phyloP scores from a whole-genome alignment of 2,329 filamentous ascomycete species.

The Sporothrix variecibatus region DNA sequence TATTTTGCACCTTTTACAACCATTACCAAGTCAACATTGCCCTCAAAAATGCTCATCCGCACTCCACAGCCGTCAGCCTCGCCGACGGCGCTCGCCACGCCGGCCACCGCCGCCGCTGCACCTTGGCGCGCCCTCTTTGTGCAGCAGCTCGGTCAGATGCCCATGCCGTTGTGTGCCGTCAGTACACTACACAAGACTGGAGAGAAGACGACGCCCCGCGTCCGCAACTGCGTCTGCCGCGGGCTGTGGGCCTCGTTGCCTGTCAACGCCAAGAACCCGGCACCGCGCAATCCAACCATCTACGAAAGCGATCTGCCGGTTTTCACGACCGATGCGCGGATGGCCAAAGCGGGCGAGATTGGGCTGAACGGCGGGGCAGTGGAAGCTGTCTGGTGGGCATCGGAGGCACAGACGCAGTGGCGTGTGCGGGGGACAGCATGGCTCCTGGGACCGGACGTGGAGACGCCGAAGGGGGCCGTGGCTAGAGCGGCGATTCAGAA shows the following conservation, averaged over 20 bases:
- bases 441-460: conserved; percentile 68
- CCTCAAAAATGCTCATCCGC: conserved; percentile 24
- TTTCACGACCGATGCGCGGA: conserved; percentile 85
- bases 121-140: conserved; percentile 58
- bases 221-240: conserved; percentile 79
- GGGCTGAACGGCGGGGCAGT: conserved; percentile 64
- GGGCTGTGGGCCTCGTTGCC: conserved; percentile 79
- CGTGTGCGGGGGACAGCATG: conserved; percentile 75
- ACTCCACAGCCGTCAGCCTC: conserved; percentile 15
- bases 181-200: conserved; percentile 48
- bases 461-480: conserved; percentile 63
- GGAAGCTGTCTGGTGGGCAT: conserved; percentile 86
- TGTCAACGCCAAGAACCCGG: conserved; percentile 70
- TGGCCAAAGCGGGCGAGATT: conserved; percentile 79
- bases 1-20: too few species aligned
- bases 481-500: conserved; percentile 68
- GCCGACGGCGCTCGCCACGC: conserved; percentile 16
- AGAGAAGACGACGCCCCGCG: conserved; percentile 54
- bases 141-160: conserved; percentile 52
- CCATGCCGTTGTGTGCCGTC: conserved; percentile 53
- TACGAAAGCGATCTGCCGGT: conserved; percentile 78
- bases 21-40: too few species aligned
- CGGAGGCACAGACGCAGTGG: conserved; percentile 76
- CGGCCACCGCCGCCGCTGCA: conserved; percentile 38
- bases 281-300: conserved; percentile 65